Evolutionary conservation across 2,329 filamentous ascomycete genomes (phyloP), one percentile per base, ranked within the genome.

Genomic region (Sporothrix inflata): DNA sequence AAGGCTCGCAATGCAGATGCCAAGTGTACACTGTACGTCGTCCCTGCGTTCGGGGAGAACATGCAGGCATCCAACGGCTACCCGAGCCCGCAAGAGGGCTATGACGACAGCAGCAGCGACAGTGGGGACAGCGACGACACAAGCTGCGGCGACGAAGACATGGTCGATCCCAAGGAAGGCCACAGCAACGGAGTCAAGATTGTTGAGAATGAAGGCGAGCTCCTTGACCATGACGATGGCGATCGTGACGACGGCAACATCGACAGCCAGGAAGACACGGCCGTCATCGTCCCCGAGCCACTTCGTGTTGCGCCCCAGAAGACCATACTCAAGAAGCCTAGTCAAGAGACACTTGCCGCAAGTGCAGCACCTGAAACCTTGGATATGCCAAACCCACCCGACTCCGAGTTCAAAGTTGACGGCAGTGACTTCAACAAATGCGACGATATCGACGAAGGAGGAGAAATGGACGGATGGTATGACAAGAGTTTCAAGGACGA

Each of bases 1-100:
- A 73, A 63, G 55, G n/a, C 40, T 4, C 24, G 19, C 19, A 40
- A 72, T n/a, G 51, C 63, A 9, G 8, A 45, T 1, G 40, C 65
- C 8, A 21, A 21, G 19, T 72, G 71, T 30, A 49, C 42, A 11
- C 27, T 69, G 4, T 55, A 63, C 34, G 65, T 72, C 16, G 40
- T 72, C 5, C 65, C 71, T 14, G 21, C 60, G 3, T 30, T 45
- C 47, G 34, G 40, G 5, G 57, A 70, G 24, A n/a, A 24, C 21
- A 1, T 8, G 4, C 11, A 40, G 1, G 51, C 12, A 3, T 21
- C n/a, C 3, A 40, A 34, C 40, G 38, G 38, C 4, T 38, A 5
- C 34, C 57, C 57, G 24, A 61, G 21, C n/a, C 4, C 53, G 19
- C 24, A 57, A 38, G 51, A 27, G n/a, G n/a, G 49, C 9, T 21